Evolutionary conservation across 345 rosid genomes (phyloP).

Genomic region (Eucalyptus melliodora): DNA sequence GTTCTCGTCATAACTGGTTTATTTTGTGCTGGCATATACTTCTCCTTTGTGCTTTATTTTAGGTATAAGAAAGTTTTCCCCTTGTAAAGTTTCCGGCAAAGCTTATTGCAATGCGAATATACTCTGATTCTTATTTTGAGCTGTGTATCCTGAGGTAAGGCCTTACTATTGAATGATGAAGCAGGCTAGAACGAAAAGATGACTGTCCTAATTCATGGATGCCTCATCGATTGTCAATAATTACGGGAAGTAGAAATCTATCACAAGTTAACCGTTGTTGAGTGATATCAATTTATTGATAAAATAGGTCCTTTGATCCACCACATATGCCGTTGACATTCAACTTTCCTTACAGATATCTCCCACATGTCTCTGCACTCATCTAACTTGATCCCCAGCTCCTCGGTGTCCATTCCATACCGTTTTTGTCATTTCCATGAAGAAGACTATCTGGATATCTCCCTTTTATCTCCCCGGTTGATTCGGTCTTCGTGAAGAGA

Average conservation of each 20-base stretch:
- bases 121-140: background rate
- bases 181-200: background rate
- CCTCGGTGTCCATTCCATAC: background rate
- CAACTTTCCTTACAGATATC: background rate
- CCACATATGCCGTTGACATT: background rate
- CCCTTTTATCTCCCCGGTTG: background rate
- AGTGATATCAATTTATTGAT: background rate
- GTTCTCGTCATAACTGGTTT: conserved; percentile 58
- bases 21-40: conserved; percentile 39
- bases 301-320: background rate
- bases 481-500: background rate
- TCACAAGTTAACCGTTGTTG: background rate
- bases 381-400: background rate
- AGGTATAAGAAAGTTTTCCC: conserved; percentile 83
- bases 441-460: background rate
- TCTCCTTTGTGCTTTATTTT: conserved; percentile 58
- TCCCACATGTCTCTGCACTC: background rate
- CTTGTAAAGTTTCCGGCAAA: conserved; percentile 4
- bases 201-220: background rate
- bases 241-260: background rate
- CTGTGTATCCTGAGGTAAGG: background rate
- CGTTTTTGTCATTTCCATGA: background rate
- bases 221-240: background rate
- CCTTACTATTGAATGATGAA: background rate
- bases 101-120: background rate